Evolutionary conservation across 2,329 filamentous ascomycete genomes (phyloP).

Genomic region (Zalaria sp.): DNA sequence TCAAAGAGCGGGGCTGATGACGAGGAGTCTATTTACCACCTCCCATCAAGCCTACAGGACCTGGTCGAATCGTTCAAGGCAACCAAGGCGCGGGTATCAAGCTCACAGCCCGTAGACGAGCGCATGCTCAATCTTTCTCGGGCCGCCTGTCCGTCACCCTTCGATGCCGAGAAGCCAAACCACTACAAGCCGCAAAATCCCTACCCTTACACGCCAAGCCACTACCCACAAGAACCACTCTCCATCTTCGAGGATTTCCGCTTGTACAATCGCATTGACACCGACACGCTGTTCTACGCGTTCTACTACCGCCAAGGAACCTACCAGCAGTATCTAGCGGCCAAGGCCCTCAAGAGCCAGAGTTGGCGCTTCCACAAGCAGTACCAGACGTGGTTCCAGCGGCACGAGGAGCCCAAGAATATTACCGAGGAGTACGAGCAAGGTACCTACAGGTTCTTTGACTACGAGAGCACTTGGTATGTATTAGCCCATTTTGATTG

Average conservation of each 20-base stretch:
- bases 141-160: constrained; percentile 55
- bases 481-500: constrained; percentile 20
- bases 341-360: constrained; percentile 93
- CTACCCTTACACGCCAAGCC: constrained; percentile 57
- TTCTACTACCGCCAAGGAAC: constrained; percentile 98
- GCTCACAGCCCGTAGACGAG: constrained; percentile 50
- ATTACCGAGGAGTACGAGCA: constrained; percentile 99
- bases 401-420: constrained; percentile 94
- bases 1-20: constrained; percentile 32
- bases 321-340: constrained; percentile 88
- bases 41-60: constrained; percentile 79
- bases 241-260: constrained; percentile 82
- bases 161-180: constrained; percentile 69
- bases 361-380: constrained; percentile 99
- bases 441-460: constrained; percentile 97
- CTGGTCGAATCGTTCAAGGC: constrained; percentile 82
- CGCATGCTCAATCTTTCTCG: constrained; percentile 66
- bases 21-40: constrained; percentile 81
- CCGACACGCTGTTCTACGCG: constrained; percentile 93
- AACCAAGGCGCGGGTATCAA: constrained; percentile 55
- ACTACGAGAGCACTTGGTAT: constrained; percentile 98
- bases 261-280: constrained; percentile 79
- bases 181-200: constrained; percentile 75
- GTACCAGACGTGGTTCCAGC: constrained; percentile 98
- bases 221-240: constrained; percentile 88